Evolutionary conservation across 441 rosid genomes (phyloP).

Genomic region (Pelargonium citronellum): DNA sequence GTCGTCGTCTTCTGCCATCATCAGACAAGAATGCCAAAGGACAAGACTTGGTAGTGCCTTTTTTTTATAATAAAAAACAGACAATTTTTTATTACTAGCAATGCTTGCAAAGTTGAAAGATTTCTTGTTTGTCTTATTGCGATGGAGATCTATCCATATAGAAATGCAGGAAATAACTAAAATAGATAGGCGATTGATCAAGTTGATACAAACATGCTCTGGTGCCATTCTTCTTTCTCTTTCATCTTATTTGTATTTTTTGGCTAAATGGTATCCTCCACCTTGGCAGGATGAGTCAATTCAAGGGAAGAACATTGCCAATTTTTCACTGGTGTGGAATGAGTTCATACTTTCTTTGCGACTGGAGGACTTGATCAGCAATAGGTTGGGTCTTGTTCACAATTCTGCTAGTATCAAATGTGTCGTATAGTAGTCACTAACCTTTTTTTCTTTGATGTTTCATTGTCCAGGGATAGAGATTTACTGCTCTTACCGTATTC

Average conservation of each 20-base stretch:
- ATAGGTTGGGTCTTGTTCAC: constrained; percentile 34
- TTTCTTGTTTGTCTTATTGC: neutral
- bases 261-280: neutral
- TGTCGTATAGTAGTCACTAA: constrained; percentile 16
- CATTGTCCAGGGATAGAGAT: constrained; percentile 63
- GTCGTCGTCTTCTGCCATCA: constrained; percentile 53
- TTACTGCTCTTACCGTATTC: constrained; percentile 82
- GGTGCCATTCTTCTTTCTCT: neutral
- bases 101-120: neutral
- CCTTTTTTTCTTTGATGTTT: constrained; percentile 22
- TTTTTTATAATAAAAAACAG: constrained; percentile 10
- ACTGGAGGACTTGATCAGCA: constrained; percentile 78
- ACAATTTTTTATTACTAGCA: too few species aligned
- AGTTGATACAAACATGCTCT: constrained; percentile 5
- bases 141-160: neutral
- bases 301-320: constrained; percentile 43
- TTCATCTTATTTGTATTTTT: neutral
- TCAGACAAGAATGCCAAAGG: constrained; percentile 25
- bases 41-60: constrained; percentile 34
- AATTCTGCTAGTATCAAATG: constrained; percentile 17
- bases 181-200: neutral
- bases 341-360: constrained; percentile 80
- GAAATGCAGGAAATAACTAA: neutral
- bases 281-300: constrained; percentile 42
- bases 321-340: constrained; percentile 86